These are phyloP conservation scores for Cryptococcus deneoformans DNA, from an alignment of 1,284 basidiomycete species.

Conservation along the genomic window DNA sequence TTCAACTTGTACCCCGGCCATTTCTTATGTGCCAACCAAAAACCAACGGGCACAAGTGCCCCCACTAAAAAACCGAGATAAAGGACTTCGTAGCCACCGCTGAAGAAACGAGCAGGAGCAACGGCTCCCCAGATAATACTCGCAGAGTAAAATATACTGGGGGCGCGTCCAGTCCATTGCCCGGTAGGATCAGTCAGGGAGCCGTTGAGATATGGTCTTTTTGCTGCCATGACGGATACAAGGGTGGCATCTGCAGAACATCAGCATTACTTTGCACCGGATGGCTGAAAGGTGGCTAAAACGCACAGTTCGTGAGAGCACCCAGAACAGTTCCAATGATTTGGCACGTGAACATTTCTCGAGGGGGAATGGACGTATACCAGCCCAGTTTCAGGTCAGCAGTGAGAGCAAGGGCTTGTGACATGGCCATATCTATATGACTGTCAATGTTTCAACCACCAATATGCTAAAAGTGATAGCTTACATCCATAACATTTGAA, in stretches of 20 bases:
- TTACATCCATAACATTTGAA: slow-evolving; percentile 50
- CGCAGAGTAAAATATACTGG: slow-evolving; percentile 49
- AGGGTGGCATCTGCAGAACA: slow-evolving; percentile 48
- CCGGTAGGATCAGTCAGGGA: slow-evolving; percentile 51
- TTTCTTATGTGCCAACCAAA: slow-evolving; percentile 50
- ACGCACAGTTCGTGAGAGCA: slow-evolving; percentile 50
- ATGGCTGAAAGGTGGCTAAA: not conserved
- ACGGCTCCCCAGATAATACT: slow-evolving; percentile 52
- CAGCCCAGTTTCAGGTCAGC: slow-evolving; percentile 53
- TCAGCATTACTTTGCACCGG: not conserved
- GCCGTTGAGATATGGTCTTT: slow-evolving; percentile 46
- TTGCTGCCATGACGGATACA: slow-evolving; percentile 45
- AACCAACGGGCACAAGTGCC: slow-evolving; percentile 46
- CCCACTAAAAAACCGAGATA: slow-evolving; percentile 53
- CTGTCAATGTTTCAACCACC: slow-evolving; percentile 11
- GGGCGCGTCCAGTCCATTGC: slow-evolving; percentile 49
- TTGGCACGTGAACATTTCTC: slow-evolving; percentile 54
- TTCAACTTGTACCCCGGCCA: slow-evolving; percentile 44
- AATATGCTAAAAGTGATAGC: slow-evolving; percentile 2
- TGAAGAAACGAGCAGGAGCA: slow-evolving; percentile 52
- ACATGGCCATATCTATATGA: slow-evolving; percentile 50
- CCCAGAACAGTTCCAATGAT: slow-evolving; percentile 53
- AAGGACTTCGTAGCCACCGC: slow-evolving; percentile 50
- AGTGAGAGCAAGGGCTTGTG: slow-evolving; percentile 49
- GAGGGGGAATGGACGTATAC: slow-evolving; percentile 47